Percentiles rank a stretch among this genome's conserved stretches.
phyloP scores from a whole-genome alignment of 768 basidiomycete genomes.

The Agrocybe chaxingu region DNA sequence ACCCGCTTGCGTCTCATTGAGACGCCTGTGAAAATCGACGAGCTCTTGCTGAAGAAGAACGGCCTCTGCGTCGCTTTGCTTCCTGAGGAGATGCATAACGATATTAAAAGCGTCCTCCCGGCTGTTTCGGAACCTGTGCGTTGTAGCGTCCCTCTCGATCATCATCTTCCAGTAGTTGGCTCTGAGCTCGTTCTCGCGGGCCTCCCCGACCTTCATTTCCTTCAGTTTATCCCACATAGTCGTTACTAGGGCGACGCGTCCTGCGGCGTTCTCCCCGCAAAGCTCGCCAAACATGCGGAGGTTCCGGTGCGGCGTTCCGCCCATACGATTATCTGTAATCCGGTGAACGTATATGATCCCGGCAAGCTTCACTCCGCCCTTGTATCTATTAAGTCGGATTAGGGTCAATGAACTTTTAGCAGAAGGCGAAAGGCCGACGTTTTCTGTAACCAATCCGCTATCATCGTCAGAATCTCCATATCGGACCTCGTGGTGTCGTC shows the following conservation, averaged over 20 bases:
- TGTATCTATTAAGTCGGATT: background rate
- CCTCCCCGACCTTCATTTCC: background rate
- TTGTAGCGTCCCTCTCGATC: conserved; percentile 3
- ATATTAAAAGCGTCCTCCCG: conserved; percentile 13
- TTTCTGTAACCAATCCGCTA: conserved; percentile 21
- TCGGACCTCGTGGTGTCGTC: conserved; percentile 21
- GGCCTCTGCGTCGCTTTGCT: background rate
- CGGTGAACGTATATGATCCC: conserved; percentile 27
- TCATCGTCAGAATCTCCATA: conserved; percentile 18
- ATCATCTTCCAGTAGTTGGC: conserved; percentile 14
- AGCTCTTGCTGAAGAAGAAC: conserved; percentile 18
- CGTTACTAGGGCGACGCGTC: conserved; percentile 29
- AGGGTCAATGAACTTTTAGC: background rate
- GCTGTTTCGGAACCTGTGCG: conserved; percentile 12
- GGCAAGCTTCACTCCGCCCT: conserved; percentile 8
- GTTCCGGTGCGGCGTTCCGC: conserved; percentile 23
- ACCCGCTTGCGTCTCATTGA: conserved; percentile 14
- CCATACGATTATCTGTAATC: conserved; percentile 23
- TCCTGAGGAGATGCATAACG: conserved; percentile 8
- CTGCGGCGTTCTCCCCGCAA: conserved; percentile 28
- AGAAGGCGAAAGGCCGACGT: conserved; percentile 7
- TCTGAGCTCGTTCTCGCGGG: conserved; percentile 23
- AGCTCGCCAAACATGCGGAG: conserved; percentile 31
- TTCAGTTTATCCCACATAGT: conserved; percentile 15
- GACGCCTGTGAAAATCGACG: conserved; percentile 3